Conservation (phyloP, 768 basidiomycete genomes). For the Daedalea quercina region DNA sequence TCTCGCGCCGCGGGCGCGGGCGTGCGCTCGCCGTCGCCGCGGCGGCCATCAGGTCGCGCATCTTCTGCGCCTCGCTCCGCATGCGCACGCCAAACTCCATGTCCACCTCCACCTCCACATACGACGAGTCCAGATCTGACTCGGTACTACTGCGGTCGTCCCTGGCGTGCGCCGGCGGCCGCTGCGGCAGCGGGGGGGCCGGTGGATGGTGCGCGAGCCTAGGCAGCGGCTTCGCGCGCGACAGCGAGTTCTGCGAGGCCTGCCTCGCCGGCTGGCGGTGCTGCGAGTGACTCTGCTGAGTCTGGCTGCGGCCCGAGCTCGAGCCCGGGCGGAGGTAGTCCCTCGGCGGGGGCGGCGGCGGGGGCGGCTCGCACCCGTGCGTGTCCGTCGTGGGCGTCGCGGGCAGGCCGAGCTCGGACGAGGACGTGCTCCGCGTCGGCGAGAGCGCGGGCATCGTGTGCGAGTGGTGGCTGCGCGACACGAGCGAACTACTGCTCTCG, state of each 20-base stretch:
- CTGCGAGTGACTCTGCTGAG: too few species aligned
- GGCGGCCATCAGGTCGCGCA: slow-evolving; percentile 1
- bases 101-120: slow-evolving; percentile 1
- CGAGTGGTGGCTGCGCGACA: slow-evolving; percentile 4
- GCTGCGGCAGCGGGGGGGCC: not conserved
- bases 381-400: slow-evolving; percentile 16
- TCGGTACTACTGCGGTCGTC: slow-evolving; percentile 6
- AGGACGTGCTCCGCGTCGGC: slow-evolving; percentile 18
- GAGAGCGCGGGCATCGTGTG: slow-evolving; percentile 18
- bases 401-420: slow-evolving; percentile 14
- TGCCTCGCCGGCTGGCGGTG: not conserved
- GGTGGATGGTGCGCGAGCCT: not conserved
- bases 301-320: not conserved
- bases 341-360: not conserved
- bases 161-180: slow-evolving; percentile 4
- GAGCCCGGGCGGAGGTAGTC: not conserved
- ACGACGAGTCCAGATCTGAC: not conserved
- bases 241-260: not conserved
- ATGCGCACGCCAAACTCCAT: not conserved
- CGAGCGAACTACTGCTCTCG: not conserved
- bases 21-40: not conserved
- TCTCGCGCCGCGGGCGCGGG: not conserved
- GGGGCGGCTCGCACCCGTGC: slow-evolving; percentile 1
- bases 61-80: slow-evolving; percentile 3
- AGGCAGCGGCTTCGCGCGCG: not conserved